These are phyloP conservation scores for Pterocarpus macrocarpus DNA, from an alignment of 306 rosid species.

Conservation along the genomic window DNA sequence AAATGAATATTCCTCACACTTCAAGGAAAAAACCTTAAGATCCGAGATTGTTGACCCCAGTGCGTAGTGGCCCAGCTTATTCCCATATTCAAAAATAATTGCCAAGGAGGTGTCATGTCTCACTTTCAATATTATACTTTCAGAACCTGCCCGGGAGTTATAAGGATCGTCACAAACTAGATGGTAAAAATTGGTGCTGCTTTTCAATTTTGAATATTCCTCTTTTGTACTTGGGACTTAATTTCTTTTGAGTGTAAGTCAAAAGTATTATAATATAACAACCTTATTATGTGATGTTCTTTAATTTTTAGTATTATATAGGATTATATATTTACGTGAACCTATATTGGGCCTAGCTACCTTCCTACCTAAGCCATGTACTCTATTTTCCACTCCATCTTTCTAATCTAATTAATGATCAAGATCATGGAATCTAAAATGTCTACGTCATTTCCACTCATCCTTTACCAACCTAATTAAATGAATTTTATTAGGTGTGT, in stretches of 20 bases:
- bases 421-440: constrained; percentile 18
- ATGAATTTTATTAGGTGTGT: constrained; percentile 7
- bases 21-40: constrained; percentile 42
- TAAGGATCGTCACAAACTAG: constrained; percentile 50
- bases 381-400: constrained; percentile 2
- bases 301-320: not conserved
- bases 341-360: constrained; percentile 7
- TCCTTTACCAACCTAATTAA: constrained; percentile 27
- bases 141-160: constrained; percentile 52
- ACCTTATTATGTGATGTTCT: constrained; percentile 7
- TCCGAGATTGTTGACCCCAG: constrained; percentile 57
- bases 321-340: constrained; percentile 1
- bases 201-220: constrained; percentile 77
- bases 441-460: constrained; percentile 3
- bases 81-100: constrained; percentile 51
- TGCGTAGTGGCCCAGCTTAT: constrained; percentile 51
- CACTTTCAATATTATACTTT: constrained; percentile 59
- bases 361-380: constrained; percentile 3
- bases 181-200: constrained; percentile 63
- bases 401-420: constrained; percentile 5
- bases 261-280: constrained; percentile 51
- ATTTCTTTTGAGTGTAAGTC: constrained; percentile 50
- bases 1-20: constrained; percentile 73
- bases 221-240: constrained; percentile 64
- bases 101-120: constrained; percentile 59